phyloP scores from a whole-genome alignment of 78 protist genomes.

The Protostelium mycophagum region DNA sequence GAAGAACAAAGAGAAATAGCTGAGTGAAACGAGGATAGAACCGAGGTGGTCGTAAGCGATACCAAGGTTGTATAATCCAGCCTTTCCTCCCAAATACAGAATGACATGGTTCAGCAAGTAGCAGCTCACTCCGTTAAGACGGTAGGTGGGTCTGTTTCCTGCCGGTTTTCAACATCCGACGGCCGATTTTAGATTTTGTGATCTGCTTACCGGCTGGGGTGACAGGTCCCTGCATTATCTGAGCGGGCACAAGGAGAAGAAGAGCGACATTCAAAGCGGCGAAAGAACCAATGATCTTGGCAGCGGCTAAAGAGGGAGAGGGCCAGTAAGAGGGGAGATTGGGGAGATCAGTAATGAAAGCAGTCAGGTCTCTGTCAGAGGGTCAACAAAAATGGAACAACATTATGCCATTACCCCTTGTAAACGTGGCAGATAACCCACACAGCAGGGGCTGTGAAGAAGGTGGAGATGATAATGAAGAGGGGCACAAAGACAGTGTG shows the following conservation, averaged over 20 bases:
- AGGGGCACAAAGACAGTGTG: not conserved
- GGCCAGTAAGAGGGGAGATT: not conserved
- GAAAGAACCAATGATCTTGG: not conserved
- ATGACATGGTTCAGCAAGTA: not conserved
- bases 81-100: not conserved
- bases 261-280: not conserved
- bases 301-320: not conserved
- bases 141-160: not conserved
- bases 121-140: not conserved
- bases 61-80: not conserved
- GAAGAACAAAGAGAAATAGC: not conserved
- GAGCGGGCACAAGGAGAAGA: not conserved
- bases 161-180: no score
- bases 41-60: constrained; percentile 20
- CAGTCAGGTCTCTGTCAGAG: not conserved
- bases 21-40: constrained; percentile 2
- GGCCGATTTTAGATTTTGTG: no score
- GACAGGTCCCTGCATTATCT: not conserved
- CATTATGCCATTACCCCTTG: not conserved
- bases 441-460: not conserved
- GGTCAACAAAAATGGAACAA: not conserved
- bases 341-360: not conserved
- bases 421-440: not conserved
- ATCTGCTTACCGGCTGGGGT: not conserved
- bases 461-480: not conserved